phyloP scores from a whole-genome alignment of 2,329 filamentous ascomycete species.

The Aspergillus arachidicola region DNA sequence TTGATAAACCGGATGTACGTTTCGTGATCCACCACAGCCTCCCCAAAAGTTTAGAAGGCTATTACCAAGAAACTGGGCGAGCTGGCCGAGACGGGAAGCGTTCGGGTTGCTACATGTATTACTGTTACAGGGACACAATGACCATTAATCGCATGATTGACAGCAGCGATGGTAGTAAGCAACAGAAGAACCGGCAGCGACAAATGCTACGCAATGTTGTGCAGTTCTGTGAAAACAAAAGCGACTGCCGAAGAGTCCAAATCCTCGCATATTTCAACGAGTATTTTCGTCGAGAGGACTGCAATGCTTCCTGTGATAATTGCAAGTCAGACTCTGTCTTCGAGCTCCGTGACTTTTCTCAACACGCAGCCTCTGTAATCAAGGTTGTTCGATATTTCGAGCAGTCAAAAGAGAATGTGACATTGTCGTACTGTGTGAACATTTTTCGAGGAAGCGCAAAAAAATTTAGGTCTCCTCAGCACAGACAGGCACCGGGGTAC shows the following conservation, averaged over 20 bases:
- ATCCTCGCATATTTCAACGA: conserved; percentile 96
- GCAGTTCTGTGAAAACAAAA: conserved; percentile 85
- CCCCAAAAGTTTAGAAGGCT: conserved; percentile 94
- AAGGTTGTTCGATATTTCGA: conserved; percentile 63
- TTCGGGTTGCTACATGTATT: conserved; percentile 90
- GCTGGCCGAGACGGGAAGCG: conserved; percentile 86
- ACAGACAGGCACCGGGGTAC: conserved; percentile 60
- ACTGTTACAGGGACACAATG: conserved; percentile 75
- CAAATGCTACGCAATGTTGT: conserved; percentile 84
- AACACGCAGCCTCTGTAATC: conserved; percentile 72
- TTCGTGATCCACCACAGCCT: conserved; percentile 94
- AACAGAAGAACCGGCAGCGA: conserved; percentile 82
- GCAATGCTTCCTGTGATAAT: conserved; percentile 81
- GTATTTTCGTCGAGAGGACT: conserved; percentile 71
- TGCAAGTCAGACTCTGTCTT: conserved; percentile 74
- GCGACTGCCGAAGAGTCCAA: conserved; percentile 83
- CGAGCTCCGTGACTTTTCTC: conserved; percentile 74
- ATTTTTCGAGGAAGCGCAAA: conserved; percentile 73
- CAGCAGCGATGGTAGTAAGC: conserved; percentile 71
- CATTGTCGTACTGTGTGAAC: conserved; percentile 79
- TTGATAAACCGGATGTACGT: conserved; percentile 94
- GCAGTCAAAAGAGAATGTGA: conserved; percentile 57
- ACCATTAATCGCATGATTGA: conserved; percentile 79
- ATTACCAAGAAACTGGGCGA: conserved; percentile 96
- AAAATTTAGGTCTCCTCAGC: conserved; percentile 55